A percentile compares a stretch with the other conserved stretches of the same genome.
phyloP scores from a whole-genome alignment of 2,329 filamentous ascomycete genomes.

The Neofusicoccum kwambonambiense region DNA sequence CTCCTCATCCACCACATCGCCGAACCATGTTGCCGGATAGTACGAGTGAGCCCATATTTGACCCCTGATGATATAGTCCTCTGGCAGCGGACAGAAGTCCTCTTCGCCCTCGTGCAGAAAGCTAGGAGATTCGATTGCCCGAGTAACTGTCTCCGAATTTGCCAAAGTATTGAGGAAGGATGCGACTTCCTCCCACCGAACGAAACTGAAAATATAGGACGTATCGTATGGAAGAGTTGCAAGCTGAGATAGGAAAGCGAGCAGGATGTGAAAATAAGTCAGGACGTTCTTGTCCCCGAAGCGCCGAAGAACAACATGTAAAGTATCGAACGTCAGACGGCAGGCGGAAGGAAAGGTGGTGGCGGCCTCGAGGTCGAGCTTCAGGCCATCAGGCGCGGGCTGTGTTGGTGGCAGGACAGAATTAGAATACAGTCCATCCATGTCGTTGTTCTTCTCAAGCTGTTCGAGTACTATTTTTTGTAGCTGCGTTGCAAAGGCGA shows the following conservation, averaged over 20 bases:
- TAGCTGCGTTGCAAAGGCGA: slow-evolving; percentile 12
- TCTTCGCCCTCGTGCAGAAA: slow-evolving; percentile 49
- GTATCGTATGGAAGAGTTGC: slow-evolving; percentile 32
- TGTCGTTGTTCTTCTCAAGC: slow-evolving; percentile 21
- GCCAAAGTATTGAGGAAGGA: slow-evolving; percentile 54
- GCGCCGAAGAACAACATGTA: slow-evolving; percentile 50
- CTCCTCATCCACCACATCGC: slow-evolving; percentile 63
- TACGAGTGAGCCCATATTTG: slow-evolving; percentile 61
- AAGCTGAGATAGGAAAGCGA: slow-evolving; percentile 59
- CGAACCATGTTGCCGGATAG: slow-evolving; percentile 61
- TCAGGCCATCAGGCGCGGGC: neutral
- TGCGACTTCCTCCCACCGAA: slow-evolving; percentile 56
- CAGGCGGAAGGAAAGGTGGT: slow-evolving; percentile 35
- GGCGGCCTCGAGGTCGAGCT: slow-evolving; percentile 21
- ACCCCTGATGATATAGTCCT: slow-evolving; percentile 67
- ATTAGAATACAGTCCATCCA: neutral
- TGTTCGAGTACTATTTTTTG: slow-evolving; percentile 25
- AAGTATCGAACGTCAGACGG: slow-evolving; percentile 45
- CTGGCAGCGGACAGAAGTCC: slow-evolving; percentile 59
- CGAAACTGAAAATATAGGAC: slow-evolving; percentile 28
- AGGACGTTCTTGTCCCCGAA: slow-evolving; percentile 60
- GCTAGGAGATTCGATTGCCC: slow-evolving; percentile 28
- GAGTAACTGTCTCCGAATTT: neutral
- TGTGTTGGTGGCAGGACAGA: neutral
- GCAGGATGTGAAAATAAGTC: slow-evolving; percentile 61